Percentiles rank a stretch among this genome's conserved stretches.
Conservation (phyloP, 768 basidiomycete species). For the Phlebiopsis flavidoalba region DNA sequence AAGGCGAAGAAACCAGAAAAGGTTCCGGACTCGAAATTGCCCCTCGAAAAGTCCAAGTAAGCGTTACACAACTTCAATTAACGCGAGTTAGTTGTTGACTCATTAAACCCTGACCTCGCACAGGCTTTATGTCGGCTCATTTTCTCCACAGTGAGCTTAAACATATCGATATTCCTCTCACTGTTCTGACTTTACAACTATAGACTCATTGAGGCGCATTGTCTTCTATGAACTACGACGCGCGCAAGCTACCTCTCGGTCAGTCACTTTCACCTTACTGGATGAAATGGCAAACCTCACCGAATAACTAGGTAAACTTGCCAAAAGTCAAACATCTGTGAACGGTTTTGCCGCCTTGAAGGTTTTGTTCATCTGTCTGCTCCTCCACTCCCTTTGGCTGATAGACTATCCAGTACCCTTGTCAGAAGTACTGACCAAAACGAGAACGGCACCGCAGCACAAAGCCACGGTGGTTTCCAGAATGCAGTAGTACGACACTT, state of each 20-base stretch:
- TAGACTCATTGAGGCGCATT: constrained; percentile 50
- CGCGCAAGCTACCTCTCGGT: constrained; percentile 57
- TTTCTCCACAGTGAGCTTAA: constrained; percentile 39
- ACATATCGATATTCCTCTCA: background rate
- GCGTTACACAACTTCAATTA: too few species aligned
- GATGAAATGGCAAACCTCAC: too few species aligned
- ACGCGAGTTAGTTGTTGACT: too few species aligned
- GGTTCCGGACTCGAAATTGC: constrained; percentile 43
- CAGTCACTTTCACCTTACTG: too few species aligned
- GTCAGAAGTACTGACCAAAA: constrained; percentile 44
- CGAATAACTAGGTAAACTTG: constrained; percentile 46
- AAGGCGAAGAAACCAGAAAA: constrained; percentile 25
- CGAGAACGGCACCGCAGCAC: constrained; percentile 35
- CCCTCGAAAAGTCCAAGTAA: constrained; percentile 35
- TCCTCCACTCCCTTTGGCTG: background rate
- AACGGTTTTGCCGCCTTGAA: constrained; percentile 56
- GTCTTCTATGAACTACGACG: constrained; percentile 63
- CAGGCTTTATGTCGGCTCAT: constrained; percentile 42
- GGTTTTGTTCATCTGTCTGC: constrained; percentile 22
- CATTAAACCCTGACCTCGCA: too few species aligned
- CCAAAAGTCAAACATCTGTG: constrained; percentile 55
- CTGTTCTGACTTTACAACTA: background rate
- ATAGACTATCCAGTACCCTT: constrained; percentile 1
- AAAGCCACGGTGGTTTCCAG: constrained; percentile 30
- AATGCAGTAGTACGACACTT: constrained; percentile 41